These are phyloP conservation scores for Petrea volubilis DNA, from an alignment of 257 asterid genomes.

Conservation along the genomic window DNA sequence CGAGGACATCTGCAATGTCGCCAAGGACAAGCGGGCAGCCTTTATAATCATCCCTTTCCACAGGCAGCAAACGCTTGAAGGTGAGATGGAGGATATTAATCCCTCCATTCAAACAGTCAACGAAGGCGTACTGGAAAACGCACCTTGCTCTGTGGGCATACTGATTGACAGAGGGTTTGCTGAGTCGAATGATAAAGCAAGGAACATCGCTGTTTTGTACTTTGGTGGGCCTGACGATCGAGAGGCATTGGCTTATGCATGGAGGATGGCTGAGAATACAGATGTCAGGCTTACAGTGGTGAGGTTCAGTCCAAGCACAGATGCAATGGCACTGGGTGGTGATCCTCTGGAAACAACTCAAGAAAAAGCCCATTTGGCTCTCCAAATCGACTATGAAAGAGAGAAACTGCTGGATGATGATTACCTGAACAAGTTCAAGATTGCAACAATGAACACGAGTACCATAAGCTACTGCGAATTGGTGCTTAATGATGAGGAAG, in stretches of 20 bases:
- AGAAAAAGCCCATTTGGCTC: too few species aligned
- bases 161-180: slow-evolving; percentile 58
- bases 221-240: slow-evolving; percentile 91
- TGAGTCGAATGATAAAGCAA: slow-evolving; percentile 38
- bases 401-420: slow-evolving; percentile 66
- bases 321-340: slow-evolving; percentile 12
- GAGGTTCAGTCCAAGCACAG: slow-evolving; percentile 60
- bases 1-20: slow-evolving; percentile 75
- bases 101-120: slow-evolving; percentile 63
- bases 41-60: slow-evolving; percentile 81
- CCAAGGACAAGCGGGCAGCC: slow-evolving; percentile 63
- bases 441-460: slow-evolving; percentile 36
- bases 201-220: slow-evolving; percentile 51
- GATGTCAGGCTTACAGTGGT: slow-evolving; percentile 53
- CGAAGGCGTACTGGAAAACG: slow-evolving; percentile 62
- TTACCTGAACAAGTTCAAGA: slow-evolving; percentile 53
- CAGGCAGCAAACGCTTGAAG: slow-evolving; percentile 46
- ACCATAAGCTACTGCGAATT: slow-evolving; percentile 49
- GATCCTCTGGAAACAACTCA: slow-evolving; percentile 36
- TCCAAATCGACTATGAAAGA: slow-evolving; percentile 47
- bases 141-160: slow-evolving; percentile 91
- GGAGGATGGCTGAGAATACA: slow-evolving; percentile 67
- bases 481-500: slow-evolving; percentile 75
- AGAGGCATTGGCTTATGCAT: slow-evolving; percentile 77
- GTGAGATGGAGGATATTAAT: slow-evolving; percentile 72